Conservation (phyloP, 345 rosid genomes). For the Lepidium africanum region DNA sequence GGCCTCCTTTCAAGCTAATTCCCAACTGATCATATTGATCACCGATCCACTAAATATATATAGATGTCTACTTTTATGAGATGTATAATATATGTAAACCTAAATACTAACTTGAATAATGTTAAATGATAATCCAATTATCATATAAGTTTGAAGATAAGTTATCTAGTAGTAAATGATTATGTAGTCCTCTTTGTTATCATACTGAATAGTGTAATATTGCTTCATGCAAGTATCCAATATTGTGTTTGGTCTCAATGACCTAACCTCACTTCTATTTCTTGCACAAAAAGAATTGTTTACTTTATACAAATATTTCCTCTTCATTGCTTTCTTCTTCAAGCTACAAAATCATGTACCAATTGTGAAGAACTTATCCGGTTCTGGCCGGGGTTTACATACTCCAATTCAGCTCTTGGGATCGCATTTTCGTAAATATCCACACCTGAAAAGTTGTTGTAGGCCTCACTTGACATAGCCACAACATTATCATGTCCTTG, state of each 20-base stretch:
- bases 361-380: constrained; percentile 58
- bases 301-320: constrained; percentile 22
- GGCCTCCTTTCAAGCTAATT: constrained; percentile 95
- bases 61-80: constrained; percentile 11
- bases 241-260: constrained; percentile 10
- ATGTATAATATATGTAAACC: constrained; percentile 11
- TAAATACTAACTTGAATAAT: constrained; percentile 14
- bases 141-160: constrained; percentile 10
- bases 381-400: constrained; percentile 55
- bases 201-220: neutral
- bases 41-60: neutral
- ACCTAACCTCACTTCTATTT: constrained; percentile 14
- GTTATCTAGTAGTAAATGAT: neutral
- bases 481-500: constrained; percentile 41
- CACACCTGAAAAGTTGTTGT: constrained; percentile 16
- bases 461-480: constrained; percentile 40
- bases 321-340: constrained; percentile 11
- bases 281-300: constrained; percentile 17
- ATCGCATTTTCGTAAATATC: constrained; percentile 42
- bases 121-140: neutral
- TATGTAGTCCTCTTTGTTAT: constrained; percentile 1
- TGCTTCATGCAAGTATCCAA: neutral
- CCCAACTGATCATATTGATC: constrained; percentile 49
- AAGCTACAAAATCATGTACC: constrained; percentile 73
- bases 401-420: constrained; percentile 37